These are phyloP conservation scores for Bacterosira constricta DNA, from an alignment of 108 stramenopile genomes.

Conservation along the genomic window DNA sequence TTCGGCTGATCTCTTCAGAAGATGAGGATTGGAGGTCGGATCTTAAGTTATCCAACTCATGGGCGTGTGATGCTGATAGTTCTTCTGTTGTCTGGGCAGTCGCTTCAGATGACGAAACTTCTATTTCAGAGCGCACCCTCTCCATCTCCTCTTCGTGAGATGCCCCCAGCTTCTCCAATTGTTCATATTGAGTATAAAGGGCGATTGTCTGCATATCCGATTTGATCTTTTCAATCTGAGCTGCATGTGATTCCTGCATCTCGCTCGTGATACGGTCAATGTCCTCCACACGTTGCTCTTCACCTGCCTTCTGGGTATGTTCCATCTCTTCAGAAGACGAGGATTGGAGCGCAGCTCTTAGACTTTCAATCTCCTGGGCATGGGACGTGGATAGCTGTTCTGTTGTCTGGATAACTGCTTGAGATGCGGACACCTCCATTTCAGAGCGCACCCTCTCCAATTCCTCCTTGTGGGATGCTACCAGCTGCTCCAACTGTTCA, in stretches of 20 bases:
- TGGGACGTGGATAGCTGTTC: not conserved
- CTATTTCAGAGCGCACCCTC: not conserved
- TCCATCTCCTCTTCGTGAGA: constrained; percentile 26
- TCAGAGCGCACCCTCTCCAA: constrained; percentile 28
- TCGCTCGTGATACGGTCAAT: not conserved
- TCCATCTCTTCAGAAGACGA: constrained; percentile 11
- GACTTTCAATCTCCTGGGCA: constrained; percentile 25
- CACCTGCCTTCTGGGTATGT: not conserved
- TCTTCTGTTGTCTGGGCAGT: not conserved
- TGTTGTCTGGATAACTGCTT: constrained; percentile 12
- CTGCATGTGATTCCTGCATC: not conserved
- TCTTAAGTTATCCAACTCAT: constrained; percentile 28
- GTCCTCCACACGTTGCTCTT: not conserved
- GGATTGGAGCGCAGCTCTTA: constrained; percentile 14
- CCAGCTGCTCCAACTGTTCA: constrained; percentile 12
- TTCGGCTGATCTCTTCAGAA: not conserved
- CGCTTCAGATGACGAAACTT: constrained; percentile 16
- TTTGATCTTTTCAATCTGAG: constrained; percentile 9
- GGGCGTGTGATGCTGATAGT: not conserved
- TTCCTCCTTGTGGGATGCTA: constrained; percentile 22
- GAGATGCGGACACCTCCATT: constrained; percentile 11
- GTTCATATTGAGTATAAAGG: constrained; percentile 9
- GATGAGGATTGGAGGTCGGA: constrained; percentile 24
- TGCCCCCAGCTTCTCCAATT: constrained; percentile 11
- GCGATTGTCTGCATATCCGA: constrained; percentile 1